Evolutionary conservation across 192 early-diverging fungal species (phyloP).

Genomic region (Anaeromyces robustus): DNA sequence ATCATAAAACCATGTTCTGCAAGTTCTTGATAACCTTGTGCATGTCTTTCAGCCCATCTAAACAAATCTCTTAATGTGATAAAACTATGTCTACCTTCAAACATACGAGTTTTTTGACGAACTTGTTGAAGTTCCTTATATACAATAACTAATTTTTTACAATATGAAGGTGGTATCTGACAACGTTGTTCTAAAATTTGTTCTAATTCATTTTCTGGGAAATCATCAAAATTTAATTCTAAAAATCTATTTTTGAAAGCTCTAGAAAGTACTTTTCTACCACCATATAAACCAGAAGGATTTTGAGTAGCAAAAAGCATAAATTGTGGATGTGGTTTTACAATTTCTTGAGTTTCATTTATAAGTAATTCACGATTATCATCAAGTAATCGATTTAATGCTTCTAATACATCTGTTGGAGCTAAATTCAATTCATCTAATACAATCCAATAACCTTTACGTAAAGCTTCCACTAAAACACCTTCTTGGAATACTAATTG

Average conservation of each 20-base stretch:
- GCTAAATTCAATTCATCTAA: constrained; percentile 97
- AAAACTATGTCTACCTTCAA: constrained; percentile 85
- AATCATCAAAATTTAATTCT: constrained; percentile 93
- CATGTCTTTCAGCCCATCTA: constrained; percentile 83
- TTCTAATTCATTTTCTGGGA: constrained; percentile 81
- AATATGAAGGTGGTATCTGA: constrained; percentile 73
- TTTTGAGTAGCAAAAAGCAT: constrained; percentile 99
- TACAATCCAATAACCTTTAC: constrained; percentile 94
- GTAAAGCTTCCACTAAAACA: constrained; percentile 78
- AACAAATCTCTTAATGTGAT: constrained; percentile 95
- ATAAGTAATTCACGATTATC: constrained; percentile 94
- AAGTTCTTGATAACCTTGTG: constrained; percentile 57
- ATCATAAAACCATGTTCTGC: constrained; percentile 95
- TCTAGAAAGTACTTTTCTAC: constrained; percentile 83
- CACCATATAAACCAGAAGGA: constrained; percentile 93
- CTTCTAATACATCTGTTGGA: constrained; percentile 94
- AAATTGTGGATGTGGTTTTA: constrained; percentile 87
- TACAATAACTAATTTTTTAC: constrained; percentile 64
- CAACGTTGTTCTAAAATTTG: constrained; percentile 75
- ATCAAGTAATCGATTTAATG: constrained; percentile 89
- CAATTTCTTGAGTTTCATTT: constrained; percentile 85
- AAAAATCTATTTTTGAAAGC: constrained; percentile 97
- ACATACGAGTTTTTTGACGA: constrained; percentile 55
- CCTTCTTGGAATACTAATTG: constrained; percentile 91
- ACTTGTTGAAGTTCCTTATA: constrained; percentile 62